phyloP scores from a whole-genome alignment of 345 rosid species.

The Anacardium occidentale region DNA sequence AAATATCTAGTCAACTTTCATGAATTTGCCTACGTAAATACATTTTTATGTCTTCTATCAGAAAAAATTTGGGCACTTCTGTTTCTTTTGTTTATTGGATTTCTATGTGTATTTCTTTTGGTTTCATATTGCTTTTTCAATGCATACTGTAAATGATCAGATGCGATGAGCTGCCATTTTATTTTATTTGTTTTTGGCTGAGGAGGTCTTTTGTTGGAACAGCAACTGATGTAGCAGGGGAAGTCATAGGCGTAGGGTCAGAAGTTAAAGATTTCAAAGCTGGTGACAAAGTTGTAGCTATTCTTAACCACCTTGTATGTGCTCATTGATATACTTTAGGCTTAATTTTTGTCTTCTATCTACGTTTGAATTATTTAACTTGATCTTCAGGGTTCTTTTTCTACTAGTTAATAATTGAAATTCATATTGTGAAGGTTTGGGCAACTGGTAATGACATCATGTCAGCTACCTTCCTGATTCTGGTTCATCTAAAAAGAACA shows the following conservation, averaged over 20 bases:
- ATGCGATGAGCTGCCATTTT: background rate
- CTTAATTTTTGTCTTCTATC: background rate
- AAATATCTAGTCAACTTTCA: no score
- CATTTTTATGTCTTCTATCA: no score
- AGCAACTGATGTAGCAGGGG: conserved; percentile 85
- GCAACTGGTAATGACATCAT: background rate
- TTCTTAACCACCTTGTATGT: conserved; percentile 46
- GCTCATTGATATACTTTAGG: background rate
- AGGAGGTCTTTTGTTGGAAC: conserved; percentile 26
- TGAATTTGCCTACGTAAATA: no score
- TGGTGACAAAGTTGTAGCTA: conserved; percentile 81
- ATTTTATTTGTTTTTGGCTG: background rate
- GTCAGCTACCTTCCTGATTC: background rate
- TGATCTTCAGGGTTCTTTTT: background rate
- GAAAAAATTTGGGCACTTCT: background rate
- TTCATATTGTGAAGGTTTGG: background rate
- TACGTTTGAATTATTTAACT: background rate
- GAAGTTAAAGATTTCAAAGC: conserved; percentile 53
- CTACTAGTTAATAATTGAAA: background rate
- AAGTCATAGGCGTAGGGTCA: conserved; percentile 63
- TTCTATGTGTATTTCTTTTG: background rate
- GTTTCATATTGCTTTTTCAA: background rate
- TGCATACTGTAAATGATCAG: background rate
- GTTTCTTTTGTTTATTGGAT: background rate
- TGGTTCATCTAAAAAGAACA: background rate